These are phyloP conservation scores for Corymbia citriodora DNA, from an alignment of 441 rosid genomes.

Conservation along the genomic window DNA sequence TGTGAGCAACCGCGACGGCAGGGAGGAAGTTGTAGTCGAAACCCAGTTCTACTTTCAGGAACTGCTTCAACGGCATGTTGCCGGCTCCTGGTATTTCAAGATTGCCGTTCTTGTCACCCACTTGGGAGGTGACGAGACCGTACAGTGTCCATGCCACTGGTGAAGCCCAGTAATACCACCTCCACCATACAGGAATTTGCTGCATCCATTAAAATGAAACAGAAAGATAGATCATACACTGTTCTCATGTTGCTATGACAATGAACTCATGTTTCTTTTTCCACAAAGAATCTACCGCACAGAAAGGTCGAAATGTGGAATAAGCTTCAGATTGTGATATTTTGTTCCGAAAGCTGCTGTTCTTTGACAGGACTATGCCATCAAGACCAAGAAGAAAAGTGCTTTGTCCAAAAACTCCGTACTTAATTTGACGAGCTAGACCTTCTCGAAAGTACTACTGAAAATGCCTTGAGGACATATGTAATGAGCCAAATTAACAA, in stretches of 20 bases:
- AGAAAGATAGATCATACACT: not conserved
- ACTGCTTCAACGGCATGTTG: not conserved
- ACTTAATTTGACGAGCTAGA: not conserved
- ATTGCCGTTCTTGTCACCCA: slow-evolving; percentile 8
- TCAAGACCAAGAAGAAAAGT: not conserved
- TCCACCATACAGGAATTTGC: slow-evolving; percentile 5
- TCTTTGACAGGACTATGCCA: not conserved
- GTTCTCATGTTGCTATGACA: not conserved
- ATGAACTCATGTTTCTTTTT: not conserved
- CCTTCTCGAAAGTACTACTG: not conserved
- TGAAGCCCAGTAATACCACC: slow-evolving; percentile 14
- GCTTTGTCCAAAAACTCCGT: not conserved
- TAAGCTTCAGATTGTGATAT: not conserved
- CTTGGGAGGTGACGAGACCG: slow-evolving; percentile 17
- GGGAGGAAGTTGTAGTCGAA: slow-evolving; percentile 17
- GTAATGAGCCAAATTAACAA: not conserved
- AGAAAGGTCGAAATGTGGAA: not conserved
- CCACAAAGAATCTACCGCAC: not conserved
- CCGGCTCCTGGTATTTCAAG: not conserved
- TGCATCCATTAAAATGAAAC: not conserved
- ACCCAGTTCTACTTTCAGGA: slow-evolving; percentile 9
- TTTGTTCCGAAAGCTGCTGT: not conserved
- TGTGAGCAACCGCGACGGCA: slow-evolving; percentile 10
- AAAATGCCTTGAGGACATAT: not conserved
- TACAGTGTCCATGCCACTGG: slow-evolving; percentile 23